Conservation (phyloP, 768 basidiomycete genomes). For the Hygrocybe coccinea region DNA sequence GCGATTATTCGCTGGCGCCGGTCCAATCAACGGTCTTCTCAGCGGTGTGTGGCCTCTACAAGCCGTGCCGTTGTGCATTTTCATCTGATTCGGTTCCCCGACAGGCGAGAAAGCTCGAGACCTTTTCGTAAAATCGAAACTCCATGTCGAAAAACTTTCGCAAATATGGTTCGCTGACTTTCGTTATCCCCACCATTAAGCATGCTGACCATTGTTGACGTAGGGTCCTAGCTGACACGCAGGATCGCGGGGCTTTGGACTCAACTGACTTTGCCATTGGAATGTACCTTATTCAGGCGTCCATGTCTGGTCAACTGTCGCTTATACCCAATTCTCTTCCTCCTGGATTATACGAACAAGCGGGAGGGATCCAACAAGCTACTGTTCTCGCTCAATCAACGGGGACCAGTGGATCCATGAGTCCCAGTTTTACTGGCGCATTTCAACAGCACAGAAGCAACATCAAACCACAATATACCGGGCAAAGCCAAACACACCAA, state of each 20-base stretch:
- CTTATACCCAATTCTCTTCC: conserved; percentile 73
- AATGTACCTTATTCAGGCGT: conserved; percentile 94
- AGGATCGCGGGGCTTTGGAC: conserved; percentile 85
- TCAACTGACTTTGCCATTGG: conserved; percentile 88
- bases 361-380: conserved; percentile 41
- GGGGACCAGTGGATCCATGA: conserved; percentile 58
- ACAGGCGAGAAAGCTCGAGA: conserved; percentile 83
- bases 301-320: conserved; percentile 74
- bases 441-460: conserved; percentile 35
- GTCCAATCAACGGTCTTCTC: conserved; percentile 72
- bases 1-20: conserved; percentile 66
- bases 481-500: conserved; percentile 47
- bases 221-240: conserved; percentile 94
- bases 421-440: conserved; percentile 40
- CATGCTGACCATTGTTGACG: conserved; percentile 7
- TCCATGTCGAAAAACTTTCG: conserved; percentile 79
- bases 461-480: conserved; percentile 62
- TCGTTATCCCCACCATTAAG: not conserved
- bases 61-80: not conserved
- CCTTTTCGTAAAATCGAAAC: conserved; percentile 86
- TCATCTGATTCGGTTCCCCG: not conserved
- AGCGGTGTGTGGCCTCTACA: conserved; percentile 49
- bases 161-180: conserved; percentile 75
- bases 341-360: conserved; percentile 81
- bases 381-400: conserved; percentile 51